Base-by-base conservation (phyloP, 441 rosid genomes). In the Manihot esculenta region DNA sequence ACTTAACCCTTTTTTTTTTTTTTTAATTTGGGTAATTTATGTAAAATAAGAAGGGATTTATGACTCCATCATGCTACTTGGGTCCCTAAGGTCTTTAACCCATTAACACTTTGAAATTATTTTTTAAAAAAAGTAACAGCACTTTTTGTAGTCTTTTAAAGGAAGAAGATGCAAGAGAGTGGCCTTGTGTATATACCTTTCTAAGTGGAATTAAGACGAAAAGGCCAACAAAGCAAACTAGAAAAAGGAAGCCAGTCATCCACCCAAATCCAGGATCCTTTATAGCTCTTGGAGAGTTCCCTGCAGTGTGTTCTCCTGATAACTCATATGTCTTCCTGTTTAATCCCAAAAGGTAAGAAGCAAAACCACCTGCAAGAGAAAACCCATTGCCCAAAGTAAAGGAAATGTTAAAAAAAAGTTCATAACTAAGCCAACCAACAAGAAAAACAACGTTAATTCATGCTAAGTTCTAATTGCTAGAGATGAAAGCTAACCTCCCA, bases 191-290 rank as follows among this genome's bases (percentile, higher is more conserved):
- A 35, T 0, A 35, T 77, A 85, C 99, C 93, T 95, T 95, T 69
- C 98, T 85, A 53, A 95, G 93, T 66, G 99, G 99, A 59, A 95
- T 92, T 66, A 95, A 84, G 14, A 88, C 89, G 42, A 91, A 80
- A 53, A 95, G 86, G 41, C 99, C 99, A 50, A 95, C 97, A 79
- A 95, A 95, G 64, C 91, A 80, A 62, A 84, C 88, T 15, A 86
- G 81, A 68, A 91, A 91, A 54, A 95, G 92, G 63, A 86, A 93
- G 44, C 87, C 82, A 33, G 81, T 86, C 97, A 91, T 95, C 99
- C 99, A 95, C 64, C 92, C 93, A 72, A 91, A 72, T 47, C 83
- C 95, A 54, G 98, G 99, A 56, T 95, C 97, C 78, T 86, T 95
- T 12, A 79, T 78, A 56, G 90, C 84, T 30, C 71, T 63, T 26